phyloP scores from a whole-genome alignment of 2,329 filamentous ascomycete species.

The Diaporthe vexans region DNA sequence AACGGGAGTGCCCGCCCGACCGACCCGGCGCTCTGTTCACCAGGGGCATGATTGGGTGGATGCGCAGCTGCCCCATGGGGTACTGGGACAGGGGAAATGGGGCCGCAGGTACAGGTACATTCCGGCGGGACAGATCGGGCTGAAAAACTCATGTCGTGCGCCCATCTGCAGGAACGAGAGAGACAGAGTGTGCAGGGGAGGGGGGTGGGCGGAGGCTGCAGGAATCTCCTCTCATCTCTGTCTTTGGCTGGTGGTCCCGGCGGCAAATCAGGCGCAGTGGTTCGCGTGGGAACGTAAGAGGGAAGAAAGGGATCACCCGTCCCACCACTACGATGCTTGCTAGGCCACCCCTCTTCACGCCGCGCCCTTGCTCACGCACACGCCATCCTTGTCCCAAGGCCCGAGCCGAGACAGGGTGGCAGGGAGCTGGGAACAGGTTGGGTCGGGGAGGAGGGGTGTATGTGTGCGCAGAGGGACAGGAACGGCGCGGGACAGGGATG shows the following conservation, averaged over 20 bases:
- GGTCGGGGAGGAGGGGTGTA: slow-evolving; percentile 25
- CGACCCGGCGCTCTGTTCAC: slow-evolving; percentile 55
- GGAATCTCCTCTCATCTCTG: slow-evolving; percentile 28
- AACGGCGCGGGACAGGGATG: slow-evolving; percentile 35
- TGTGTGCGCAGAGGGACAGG: background rate
- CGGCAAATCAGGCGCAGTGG: slow-evolving; percentile 38
- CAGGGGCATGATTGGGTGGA: slow-evolving; percentile 68
- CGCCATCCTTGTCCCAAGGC: slow-evolving; percentile 28
- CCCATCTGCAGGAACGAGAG: slow-evolving; percentile 27
- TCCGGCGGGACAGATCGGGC: background rate
- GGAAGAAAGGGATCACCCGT: slow-evolving; percentile 37
- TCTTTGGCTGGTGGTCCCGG: slow-evolving; percentile 8
- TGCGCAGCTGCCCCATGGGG: slow-evolving; percentile 17
- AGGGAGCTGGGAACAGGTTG: slow-evolving; percentile 19
- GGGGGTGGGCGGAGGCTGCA: slow-evolving; percentile 30
- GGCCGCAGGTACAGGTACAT: slow-evolving; percentile 61
- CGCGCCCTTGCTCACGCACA: slow-evolving; percentile 4
- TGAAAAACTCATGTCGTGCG: slow-evolving; percentile 42
- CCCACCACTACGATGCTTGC: slow-evolving; percentile 17
- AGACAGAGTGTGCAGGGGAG: slow-evolving; percentile 19
- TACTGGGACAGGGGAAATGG: slow-evolving; percentile 35
- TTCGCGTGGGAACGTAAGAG: slow-evolving; percentile 21
- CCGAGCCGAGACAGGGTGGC: slow-evolving; percentile 40
- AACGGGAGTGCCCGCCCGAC: slow-evolving; percentile 19
- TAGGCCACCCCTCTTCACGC: background rate